Evolutionary conservation across 345 rosid genomes (phyloP).

Genomic region (Excoecaria cochinchinensis): DNA sequence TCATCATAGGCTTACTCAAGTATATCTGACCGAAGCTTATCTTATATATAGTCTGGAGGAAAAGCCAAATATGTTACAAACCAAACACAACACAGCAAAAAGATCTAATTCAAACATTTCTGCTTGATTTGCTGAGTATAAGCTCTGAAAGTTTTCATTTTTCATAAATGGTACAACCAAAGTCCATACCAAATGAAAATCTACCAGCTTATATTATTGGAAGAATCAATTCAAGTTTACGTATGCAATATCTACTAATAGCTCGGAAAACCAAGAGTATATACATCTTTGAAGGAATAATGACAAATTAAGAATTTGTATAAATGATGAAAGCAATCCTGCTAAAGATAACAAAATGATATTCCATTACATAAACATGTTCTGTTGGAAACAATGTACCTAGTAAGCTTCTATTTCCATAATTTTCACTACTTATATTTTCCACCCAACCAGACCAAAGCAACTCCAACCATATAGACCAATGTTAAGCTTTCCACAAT

Average conservation of each 20-base stretch:
- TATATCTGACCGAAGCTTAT: constrained; percentile 95
- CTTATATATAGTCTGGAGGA: constrained; percentile 87
- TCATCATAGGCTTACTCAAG: constrained; percentile 99
- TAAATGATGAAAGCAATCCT: not conserved
- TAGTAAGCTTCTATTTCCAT: not conserved
- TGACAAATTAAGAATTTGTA: not conserved
- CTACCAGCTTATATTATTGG: not conserved
- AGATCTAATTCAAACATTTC: not conserved
- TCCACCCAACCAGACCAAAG: not conserved
- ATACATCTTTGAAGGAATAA: not conserved
- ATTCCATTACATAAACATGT: not conserved
- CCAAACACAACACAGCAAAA: constrained; percentile 5
- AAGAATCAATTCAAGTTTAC: not conserved
- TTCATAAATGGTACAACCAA: no score
- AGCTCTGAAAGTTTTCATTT: not conserved
- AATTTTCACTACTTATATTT: not conserved
- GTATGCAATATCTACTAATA: not conserved
- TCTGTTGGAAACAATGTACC: not conserved
- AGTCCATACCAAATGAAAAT: no score
- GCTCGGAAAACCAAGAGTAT: not conserved
- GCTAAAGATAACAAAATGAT: not conserved
- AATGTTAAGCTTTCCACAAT: not conserved
- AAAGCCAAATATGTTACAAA: constrained; percentile 17
- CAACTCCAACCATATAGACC: not conserved
- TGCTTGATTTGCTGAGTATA: not conserved